Evolutionary conservation across 1,139 yeast species (phyloP), one percentile per base, ranked within the genome.

Genomic region (Candida glucosophila): DNA sequence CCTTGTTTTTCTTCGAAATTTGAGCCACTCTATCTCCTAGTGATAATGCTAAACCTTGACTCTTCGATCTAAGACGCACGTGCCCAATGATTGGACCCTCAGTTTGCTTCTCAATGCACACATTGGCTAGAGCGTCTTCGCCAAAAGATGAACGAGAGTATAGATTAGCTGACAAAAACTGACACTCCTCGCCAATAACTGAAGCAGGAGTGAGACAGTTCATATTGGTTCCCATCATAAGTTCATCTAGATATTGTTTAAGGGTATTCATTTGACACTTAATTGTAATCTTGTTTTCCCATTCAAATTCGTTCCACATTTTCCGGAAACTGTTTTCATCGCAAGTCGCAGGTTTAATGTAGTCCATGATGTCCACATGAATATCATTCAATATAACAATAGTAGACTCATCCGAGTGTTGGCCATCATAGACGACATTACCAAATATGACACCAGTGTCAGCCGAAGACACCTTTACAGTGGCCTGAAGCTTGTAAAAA

Each of bases 261-360:
- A 92, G 68, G 2, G 88, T 60, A 22, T 71, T 57, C 43, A 78
- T 67, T 30, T 65, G 67, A 3, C 93, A 77, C 43, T 81, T 78
- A 49, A 92, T 82, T 35, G 90, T 82, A 46, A 92, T 90, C 63
- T 92, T 92, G 61, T 92, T 92, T 57, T 92, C 99, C 99, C 99
- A 92, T 59, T 92, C 99, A 51, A 92, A 92, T 53, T 88, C 97
- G 52, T 86, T 83, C 99, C 99, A 92, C 97, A 88, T 88, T 44
- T 77, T 74, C 46, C 98, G 82, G 82, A 92, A 92, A 40, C 74
- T 80, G 27, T 77, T 74, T 55, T 90, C 98, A 11, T 86, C 63
- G 53, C 95, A 85, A 15, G 73, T 69, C 9, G 95, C 94, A 14
- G 98, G 97, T 52, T 83, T 85, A 52, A 92, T 88, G 60, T 92